Base-by-base conservation (phyloP, 441 rosid species). In the Mallotus repandus region DNA sequence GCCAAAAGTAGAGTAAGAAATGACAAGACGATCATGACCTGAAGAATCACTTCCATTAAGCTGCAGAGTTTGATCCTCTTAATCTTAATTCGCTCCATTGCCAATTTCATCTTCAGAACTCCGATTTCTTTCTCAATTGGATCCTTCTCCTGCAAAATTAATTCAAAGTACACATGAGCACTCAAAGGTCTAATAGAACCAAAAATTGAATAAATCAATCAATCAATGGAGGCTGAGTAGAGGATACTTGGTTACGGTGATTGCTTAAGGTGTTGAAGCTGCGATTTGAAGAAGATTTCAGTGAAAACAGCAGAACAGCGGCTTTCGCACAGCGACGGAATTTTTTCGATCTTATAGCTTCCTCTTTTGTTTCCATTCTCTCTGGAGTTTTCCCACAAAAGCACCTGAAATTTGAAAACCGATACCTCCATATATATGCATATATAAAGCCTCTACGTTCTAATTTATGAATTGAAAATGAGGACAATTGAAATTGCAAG, bases 241-340 rank as follows among this genome's bases (percentile, higher is more conserved):
- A 35, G 4, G 41, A 35, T 35, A 77, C 84, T 76, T 67, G 74
- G 21, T 62, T 62, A 21, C 19, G 58, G 29, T 66, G 63, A 25
- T 75, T 35, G 67, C 5, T 68, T 62, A 72, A 43, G 50, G 84
- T 13, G 43, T 49, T 62, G n/a, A 61, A 25, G 38, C 9, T 45
- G 52, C 53, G 65, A 76, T 63, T 54, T 22, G 74, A 56, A 57
- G 59, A 69, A 9, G 74, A 65, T 53, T 74, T 78, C 43, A 83
- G 70, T 43, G 74, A 70, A 56, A 73, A 65, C n/a, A 81, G 81
- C 52, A 86, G 63, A 15, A 67, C 38, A 5, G 81, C 77, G 1
- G 79, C 80, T 80, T 79, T 77, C 29, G 80, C 85, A 74, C 89
- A 73, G 22, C 81, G 83, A 73, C 75, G 49, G 0, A 78, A 78